Percentiles rank a stretch among this genome's conserved stretches.
Conservation (phyloP, 495 filamentous ascomycete genomes). For the Penicillium robsamsonii region DNA sequence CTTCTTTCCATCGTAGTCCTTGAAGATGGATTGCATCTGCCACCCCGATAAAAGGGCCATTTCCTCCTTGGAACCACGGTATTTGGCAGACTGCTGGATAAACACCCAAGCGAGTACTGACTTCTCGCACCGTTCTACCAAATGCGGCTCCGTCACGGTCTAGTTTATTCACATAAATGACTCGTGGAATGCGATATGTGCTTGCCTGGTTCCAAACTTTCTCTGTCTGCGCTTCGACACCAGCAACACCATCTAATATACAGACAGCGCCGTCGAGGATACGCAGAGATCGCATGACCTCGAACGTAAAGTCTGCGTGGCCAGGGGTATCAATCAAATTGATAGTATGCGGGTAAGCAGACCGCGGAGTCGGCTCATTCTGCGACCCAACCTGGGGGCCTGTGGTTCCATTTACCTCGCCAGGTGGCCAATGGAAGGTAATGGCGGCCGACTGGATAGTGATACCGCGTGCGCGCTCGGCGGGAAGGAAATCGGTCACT, state of each 20-base stretch:
- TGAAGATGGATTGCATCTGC: slow-evolving; percentile 72
- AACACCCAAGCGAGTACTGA: slow-evolving; percentile 71
- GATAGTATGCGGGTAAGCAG: slow-evolving; percentile 61
- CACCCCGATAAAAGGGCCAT: slow-evolving; percentile 74
- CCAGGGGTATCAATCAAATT: slow-evolving; percentile 98
- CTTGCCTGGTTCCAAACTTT: slow-evolving; percentile 93
- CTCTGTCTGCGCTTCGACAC: slow-evolving; percentile 97
- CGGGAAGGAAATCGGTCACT: slow-evolving; percentile 94
- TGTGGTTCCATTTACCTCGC: slow-evolving; percentile 23
- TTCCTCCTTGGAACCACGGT: slow-evolving; percentile 79
- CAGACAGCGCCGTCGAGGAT: slow-evolving; percentile 94
- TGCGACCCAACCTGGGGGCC: slow-evolving; percentile 12
- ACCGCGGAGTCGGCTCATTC: slow-evolving; percentile 29
- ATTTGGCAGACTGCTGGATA: slow-evolving; percentile 94
- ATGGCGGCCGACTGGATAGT: slow-evolving; percentile 98
- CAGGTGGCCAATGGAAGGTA: slow-evolving; percentile 83
- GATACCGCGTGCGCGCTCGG: slow-evolving; percentile 90
- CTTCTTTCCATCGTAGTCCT: slow-evolving; percentile 53
- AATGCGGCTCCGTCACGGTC: slow-evolving; percentile 94
- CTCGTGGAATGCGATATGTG: slow-evolving; percentile 77
- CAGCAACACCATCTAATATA: slow-evolving; percentile 94
- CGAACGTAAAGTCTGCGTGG: slow-evolving; percentile 97
- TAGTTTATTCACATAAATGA: slow-evolving; percentile 93
- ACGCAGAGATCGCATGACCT: slow-evolving; percentile 88
- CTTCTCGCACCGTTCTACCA: slow-evolving; percentile 78